Conservation (phyloP, 2,329 filamentous ascomycete species). For the Neurospora crassa region DNA sequence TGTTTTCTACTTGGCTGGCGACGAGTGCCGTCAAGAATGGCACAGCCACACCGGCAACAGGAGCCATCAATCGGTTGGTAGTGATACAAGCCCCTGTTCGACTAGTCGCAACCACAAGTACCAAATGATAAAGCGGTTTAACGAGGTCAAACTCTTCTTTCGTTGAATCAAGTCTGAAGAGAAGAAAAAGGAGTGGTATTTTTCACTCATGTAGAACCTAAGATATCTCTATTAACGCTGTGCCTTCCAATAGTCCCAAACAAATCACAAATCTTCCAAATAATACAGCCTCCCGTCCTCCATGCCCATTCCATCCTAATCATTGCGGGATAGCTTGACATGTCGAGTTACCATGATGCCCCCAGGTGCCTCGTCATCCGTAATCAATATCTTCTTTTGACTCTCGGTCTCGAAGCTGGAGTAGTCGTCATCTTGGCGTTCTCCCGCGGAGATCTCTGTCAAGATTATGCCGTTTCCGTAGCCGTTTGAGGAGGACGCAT, state of each 20-base stretch:
- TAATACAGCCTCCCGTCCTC: neutral
- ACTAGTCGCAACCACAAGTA: neutral
- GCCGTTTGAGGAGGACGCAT: neutral
- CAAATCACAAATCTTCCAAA: neutral
- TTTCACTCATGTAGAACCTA: neutral
- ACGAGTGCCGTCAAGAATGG: neutral
- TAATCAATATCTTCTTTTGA: neutral
- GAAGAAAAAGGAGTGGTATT: neutral
- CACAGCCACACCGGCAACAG: neutral
- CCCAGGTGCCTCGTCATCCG: neutral
- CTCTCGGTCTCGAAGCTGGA: neutral
- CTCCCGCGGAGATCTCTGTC: neutral
- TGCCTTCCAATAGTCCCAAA: neutral
- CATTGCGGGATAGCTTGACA: neutral
- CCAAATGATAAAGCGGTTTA: neutral
- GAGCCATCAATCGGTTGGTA: neutral
- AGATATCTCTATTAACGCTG: neutral
- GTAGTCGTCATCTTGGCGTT: neutral
- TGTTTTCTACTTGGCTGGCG: neutral
- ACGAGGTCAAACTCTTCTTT: neutral
- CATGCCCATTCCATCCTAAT: neutral
- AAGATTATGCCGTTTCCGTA: neutral
- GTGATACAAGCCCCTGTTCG: neutral
- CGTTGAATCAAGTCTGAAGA: neutral
- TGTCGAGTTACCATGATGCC: neutral